Base-by-base conservation (phyloP, 352 stramenopile genomes). In the Globisporangium iwayamae region DNA sequence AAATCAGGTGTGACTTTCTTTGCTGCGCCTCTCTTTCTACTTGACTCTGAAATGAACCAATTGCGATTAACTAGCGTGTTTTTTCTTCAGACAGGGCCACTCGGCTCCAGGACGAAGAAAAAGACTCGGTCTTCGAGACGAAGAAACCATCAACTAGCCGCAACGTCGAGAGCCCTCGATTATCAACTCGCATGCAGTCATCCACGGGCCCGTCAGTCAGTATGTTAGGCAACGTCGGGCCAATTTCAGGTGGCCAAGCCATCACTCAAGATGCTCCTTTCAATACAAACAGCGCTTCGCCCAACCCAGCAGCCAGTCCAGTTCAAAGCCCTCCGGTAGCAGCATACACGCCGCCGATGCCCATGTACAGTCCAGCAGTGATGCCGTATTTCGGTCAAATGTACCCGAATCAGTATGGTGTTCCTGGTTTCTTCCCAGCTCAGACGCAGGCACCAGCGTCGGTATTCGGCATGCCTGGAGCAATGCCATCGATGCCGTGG, bases 331-430 rank as follows among this genome's bases (percentile, higher is more conserved):
- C 46, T 20, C 47, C 20, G 13, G 46, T 25, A 22, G 7, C 34
- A 16, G 11, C 48, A 13, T 57, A 50, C n/a, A 22, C 61, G 10
- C 6, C 52, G 2, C 41, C 48, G 13, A 62, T 62, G 22, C 2
- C 53, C 22, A 18, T n/a, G 60, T 47, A 38, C 53, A 34, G 25
- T n/a, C 46, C 53, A 16, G 16, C 32, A 2, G 1, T 18, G 32
- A 57, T 54, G 60, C 53, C 62, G 34, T 62, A 45, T 25, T 61
- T 61, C 16, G 38, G 22, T 25, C 38, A 51, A 39, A 43, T 50
- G 36, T 52, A 48, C 7, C 22, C 50, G 28, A 60, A 47, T 39
- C 51, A 41, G 18, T 59, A 53, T 10, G 36, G 48, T 6, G 30
- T 16, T 11, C 16, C 16, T n/a, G 46, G 45, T 1, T 11, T 43